A percentile compares a stretch with the other conserved stretches of the same genome.
These are phyloP conservation scores for Aspergillus carlsbadensis DNA, from an alignment of 495 filamentous ascomycete genomes.

Conservation along the genomic window DNA sequence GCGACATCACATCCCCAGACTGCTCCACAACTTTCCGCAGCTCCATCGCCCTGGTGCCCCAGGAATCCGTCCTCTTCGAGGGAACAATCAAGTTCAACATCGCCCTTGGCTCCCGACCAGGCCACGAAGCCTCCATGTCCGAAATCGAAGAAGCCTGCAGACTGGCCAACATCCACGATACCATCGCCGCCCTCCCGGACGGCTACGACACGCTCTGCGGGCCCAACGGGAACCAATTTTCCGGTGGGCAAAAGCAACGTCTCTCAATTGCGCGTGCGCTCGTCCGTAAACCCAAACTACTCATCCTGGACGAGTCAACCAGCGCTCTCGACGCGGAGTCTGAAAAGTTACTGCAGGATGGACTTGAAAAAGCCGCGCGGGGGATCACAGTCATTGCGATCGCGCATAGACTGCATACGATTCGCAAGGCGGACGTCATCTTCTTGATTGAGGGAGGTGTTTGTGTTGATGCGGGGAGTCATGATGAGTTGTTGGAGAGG, in stretches of 20 bases:
- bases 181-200: constrained; percentile 53
- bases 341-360: constrained; percentile 69
- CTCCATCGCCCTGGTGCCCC: constrained; percentile 52
- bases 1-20: constrained; percentile 35
- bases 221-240: constrained; percentile 60
- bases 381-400: constrained; percentile 77
- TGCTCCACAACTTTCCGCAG: constrained; percentile 42
- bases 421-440: constrained; percentile 72
- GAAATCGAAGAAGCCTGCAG: constrained; percentile 58
- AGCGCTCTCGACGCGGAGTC: constrained; percentile 71
- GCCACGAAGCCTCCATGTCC: constrained; percentile 38
- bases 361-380: constrained; percentile 61
- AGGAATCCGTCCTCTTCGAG: constrained; percentile 55
- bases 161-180: constrained; percentile 59
- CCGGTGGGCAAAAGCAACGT: constrained; percentile 76
- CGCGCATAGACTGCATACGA: constrained; percentile 77
- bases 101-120: constrained; percentile 44
- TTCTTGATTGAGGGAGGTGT: constrained; percentile 69
- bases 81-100: constrained; percentile 57
- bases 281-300: constrained; percentile 65
- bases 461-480: constrained; percentile 66
- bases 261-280: constrained; percentile 74
- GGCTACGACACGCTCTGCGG: constrained; percentile 67
- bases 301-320: constrained; percentile 80
- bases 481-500: constrained; percentile 61